Evolutionary conservation across 2,329 filamentous ascomycete species (phyloP), one percentile per base, ranked within the genome.

Genomic region (Botrytis fragariae): DNA sequence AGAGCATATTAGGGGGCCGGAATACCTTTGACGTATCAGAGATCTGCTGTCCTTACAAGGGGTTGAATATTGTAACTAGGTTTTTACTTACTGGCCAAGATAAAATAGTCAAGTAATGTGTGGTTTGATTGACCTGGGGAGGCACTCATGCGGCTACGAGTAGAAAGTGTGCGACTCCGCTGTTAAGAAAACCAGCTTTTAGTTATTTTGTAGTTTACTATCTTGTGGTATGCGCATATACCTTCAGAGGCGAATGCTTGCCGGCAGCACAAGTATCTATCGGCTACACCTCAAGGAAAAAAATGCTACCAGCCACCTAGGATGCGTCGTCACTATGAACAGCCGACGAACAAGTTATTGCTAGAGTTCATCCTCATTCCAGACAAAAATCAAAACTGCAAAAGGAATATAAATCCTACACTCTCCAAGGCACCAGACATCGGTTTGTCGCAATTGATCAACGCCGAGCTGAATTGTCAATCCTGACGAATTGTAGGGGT

Each of bases 171-270:
- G 2, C 25, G 14, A 51, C 12, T 6, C 5, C 12, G 4, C 25
- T n/a, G 48, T 12, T n/a, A n/a, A 51, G 25, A 14, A n/a, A 7
- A 1, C 48, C 2, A 51, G 48, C 0, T 1, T 6, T n/a, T 16
- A 4, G 20, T 16, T 3, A 12, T 51, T 7, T 7, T 51, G 25
- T 4, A n/a, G 5, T n/a, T 51, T 51, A 16, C 12, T n/a, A 51
- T 51, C 2, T 51, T 51, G 5, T 16, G 48, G 5, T 16, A 16
- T 51, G 12, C 16, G 3, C 2, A 51, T 51, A 25, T 14, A 51
- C 25, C 48, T n/a, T 2, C 12, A 1, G 14, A n/a, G 25, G n/a
- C 14, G 10, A 12, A 12, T n/a, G 1, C 48, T n/a, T n/a, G 12
- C 25, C n/a, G 12, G 48, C 5, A n/a, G 48, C 48, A 51, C 1